Conservation (phyloP, 2,329 filamentous ascomycete genomes). For the Aspergillus caelatus region DNA sequence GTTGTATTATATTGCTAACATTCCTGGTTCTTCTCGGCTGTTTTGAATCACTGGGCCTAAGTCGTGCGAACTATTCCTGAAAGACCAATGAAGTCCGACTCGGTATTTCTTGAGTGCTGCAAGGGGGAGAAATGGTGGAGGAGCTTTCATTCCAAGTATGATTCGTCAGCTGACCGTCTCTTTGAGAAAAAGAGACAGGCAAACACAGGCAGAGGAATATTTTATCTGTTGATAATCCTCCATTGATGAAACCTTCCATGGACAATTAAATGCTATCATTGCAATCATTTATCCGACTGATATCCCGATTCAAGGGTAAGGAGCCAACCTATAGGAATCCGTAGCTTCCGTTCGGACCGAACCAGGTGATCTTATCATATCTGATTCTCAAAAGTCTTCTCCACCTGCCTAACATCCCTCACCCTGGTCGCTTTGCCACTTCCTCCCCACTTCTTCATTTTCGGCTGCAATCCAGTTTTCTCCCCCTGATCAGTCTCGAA, state of each 20-base stretch:
- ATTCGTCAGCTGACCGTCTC: neutral
- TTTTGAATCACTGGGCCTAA: neutral
- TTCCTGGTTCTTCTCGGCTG: slow-evolving; percentile 1
- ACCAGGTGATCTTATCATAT: slow-evolving; percentile 30
- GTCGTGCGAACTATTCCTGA: neutral
- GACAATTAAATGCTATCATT: neutral
- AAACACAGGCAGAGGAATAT: neutral
- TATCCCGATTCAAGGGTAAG: slow-evolving; percentile 1
- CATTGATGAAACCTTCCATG: neutral
- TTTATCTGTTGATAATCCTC: neutral
- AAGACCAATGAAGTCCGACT: neutral
- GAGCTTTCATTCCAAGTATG: neutral
- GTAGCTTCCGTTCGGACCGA: slow-evolving; percentile 15
- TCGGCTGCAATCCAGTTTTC: slow-evolving; percentile 6
- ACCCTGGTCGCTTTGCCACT: slow-evolving; percentile 22
- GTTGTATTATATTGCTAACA: neutral
- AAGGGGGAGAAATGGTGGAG: slow-evolving; percentile 1
- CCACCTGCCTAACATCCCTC: slow-evolving; percentile 12
- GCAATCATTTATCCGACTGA: neutral
- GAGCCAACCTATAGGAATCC: slow-evolving; percentile 1
- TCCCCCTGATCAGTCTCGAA: slow-evolving; percentile 5
- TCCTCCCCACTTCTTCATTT: slow-evolving; percentile 17
- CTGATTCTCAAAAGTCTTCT: slow-evolving; percentile 19
- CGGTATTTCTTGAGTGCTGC: neutral
- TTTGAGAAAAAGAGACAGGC: neutral